phyloP scores from a whole-genome alignment of 345 rosid genomes.

The Citrus inodora region DNA sequence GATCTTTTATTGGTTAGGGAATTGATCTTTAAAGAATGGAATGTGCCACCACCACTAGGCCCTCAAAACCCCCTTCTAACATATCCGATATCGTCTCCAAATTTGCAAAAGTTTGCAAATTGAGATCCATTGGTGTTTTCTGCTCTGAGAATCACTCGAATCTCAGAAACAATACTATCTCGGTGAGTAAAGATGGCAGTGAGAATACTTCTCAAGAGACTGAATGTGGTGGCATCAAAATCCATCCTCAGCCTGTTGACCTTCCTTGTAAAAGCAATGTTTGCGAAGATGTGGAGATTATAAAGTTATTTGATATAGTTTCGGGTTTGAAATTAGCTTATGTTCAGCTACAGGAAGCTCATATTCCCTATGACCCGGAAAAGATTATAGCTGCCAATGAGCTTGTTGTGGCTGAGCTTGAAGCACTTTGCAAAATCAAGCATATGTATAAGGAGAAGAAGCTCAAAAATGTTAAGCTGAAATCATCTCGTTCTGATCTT shows the following conservation, averaged over 20 bases:
- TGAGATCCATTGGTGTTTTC: conserved; percentile 61
- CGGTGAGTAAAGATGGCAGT: conserved; percentile 25
- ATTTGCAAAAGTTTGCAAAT: conserved; percentile 53
- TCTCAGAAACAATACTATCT: background rate
- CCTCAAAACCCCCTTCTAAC: conserved; percentile 41
- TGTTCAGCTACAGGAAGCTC: conserved; percentile 57
- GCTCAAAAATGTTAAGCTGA: conserved; percentile 18
- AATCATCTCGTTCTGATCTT: conserved; percentile 24
- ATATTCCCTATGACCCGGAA: conserved; percentile 49
- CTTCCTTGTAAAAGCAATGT: conserved; percentile 20
- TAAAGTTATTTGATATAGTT: conserved; percentile 46
- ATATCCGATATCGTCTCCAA: conserved; percentile 50
- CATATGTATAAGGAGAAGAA: conserved; percentile 29
- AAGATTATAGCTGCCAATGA: conserved; percentile 58
- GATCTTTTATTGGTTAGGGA: conserved; percentile 2
- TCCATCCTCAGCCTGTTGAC: conserved; percentile 27
- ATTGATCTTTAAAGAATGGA: conserved; percentile 35
- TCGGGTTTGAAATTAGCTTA: conserved; percentile 47
- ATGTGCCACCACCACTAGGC: conserved; percentile 26
- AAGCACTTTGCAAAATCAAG: conserved; percentile 37
- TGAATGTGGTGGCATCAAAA: conserved; percentile 22
- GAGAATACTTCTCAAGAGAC: conserved; percentile 27
- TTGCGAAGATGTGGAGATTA: conserved; percentile 22
- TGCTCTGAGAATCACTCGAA: conserved; percentile 23
- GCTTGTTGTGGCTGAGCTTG: conserved; percentile 46